Evolutionary conservation across 2,329 filamentous ascomycete genomes (phyloP), one percentile per base, ranked within the genome.

Genomic region (Teratosphaeria gauchensis): DNA sequence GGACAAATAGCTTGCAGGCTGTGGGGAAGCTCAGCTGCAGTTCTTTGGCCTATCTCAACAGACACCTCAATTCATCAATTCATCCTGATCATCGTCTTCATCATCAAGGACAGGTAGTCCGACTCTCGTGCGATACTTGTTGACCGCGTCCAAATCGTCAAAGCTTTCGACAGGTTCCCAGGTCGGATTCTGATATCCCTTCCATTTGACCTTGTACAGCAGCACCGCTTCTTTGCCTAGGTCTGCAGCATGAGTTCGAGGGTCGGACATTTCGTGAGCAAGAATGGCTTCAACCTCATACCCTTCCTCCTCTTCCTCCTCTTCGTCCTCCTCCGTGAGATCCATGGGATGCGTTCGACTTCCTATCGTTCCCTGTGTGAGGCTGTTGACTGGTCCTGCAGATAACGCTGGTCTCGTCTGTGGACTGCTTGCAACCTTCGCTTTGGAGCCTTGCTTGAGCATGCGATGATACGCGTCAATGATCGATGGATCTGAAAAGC

Each of bases 121-220:
- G 28, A 38, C 58, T 24, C 30, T 42, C 19, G 11, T 14, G 30
- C 56, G 60, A 58, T 73, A 73, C 2, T 63, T 62, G 4, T 59
- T 51, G 9, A 73, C 57, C 8, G 69, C 60, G 11, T 55, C 61
- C 32, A 53, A 51, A 56, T 69, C 69, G 9, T 59, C 62, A 58
- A 73, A 72, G 55, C 68, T 71, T 5, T 63, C 59, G 14, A 57
- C 61, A 1, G 71, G 69, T 62, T 73, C 70, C 71, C 71, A 72
- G 0, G 69, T 71, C 12, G 59, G 56, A 12, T 68, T 66, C 6
- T 65, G 59, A 46, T 61, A 69, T 3, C 70, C 69, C 56, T 64
- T 66, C 70, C 70, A 72, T 56, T 71, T 71, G 30, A 70, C 69
- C 24, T 67, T 62, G 56, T 71, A 72, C 3, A 72, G 62, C 66